Evolutionary conservation across 805 yeast species (phyloP), one percentile per base, ranked within the genome.

Genomic region (Lipomyces sp.): DNA sequence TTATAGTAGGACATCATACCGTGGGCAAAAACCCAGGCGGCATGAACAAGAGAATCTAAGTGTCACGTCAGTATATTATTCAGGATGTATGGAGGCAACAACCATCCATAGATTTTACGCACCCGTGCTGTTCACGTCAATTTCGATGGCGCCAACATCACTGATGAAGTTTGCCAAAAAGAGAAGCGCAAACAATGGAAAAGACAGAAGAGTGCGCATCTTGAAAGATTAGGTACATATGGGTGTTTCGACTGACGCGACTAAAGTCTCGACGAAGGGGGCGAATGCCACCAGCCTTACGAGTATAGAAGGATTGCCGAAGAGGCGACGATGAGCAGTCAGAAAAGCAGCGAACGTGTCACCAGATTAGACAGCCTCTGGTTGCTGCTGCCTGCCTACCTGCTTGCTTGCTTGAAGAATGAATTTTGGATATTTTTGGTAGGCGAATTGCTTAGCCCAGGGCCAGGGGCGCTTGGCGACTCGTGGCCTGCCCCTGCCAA

Each of bases 1-100:
- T 84, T 84, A 77, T 89, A 89, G 77, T 89, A 89, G 77, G 86
- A 86, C 81, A 89, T 80, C 72, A 88, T 76, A 64, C 94, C 95
- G 34, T 80, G 76, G 24, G 87, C 82, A 30, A 89, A 74, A 37
- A 85, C 76, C 8, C 82, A 79, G 2, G 86, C 81, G 7, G 85
- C 90, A 45, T 79, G 75, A 65, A 80, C 76, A 60, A 89, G 81
- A 48, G 86, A 84, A 45, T 48, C 70, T 62, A 13, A 33, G 29
- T 50, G 7, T 24, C 29, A 18, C 15, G 53, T 62, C 50, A 57
- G 65, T n/a, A 48, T 24, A 24, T 24, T 24, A 24, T 24, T 24
- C 24, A 53, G 13, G 7, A 30, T n/a, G 39, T 24, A 24, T 8
- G 3, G 18, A 29, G 10, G 4, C 8, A 33, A 30, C 33, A 30